Conservation (phyloP, 495 filamentous ascomycete genomes). For the Xylaria acuta region DNA sequence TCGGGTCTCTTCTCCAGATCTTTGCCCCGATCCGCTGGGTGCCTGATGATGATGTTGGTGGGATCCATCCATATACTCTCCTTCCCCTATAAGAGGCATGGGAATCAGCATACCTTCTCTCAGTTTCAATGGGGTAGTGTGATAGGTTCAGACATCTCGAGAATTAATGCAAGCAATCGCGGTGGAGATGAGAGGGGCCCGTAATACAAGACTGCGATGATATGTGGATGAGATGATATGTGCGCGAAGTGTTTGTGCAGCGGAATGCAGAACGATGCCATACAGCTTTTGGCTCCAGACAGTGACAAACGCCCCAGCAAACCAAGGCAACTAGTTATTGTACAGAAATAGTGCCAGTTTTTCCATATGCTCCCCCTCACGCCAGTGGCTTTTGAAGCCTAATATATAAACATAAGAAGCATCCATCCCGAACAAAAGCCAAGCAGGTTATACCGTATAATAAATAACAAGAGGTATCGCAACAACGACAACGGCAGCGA, state of each 20-base stretch:
- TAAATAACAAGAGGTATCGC: slow-evolving; percentile 55
- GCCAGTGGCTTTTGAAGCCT: slow-evolving; percentile 40
- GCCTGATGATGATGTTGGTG: slow-evolving; percentile 67
- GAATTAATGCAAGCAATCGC: slow-evolving; percentile 42
- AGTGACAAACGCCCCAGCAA: slow-evolving; percentile 39
- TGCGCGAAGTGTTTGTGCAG: slow-evolving; percentile 48
- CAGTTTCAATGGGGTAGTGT: slow-evolving; percentile 42
- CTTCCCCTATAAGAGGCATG: slow-evolving; percentile 51
- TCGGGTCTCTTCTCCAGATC: slow-evolving; percentile 64
- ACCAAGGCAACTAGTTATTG: slow-evolving; percentile 41
- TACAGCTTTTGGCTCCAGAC: slow-evolving; percentile 42
- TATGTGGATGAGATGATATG: slow-evolving; percentile 48
- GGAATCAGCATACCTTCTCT: slow-evolving; percentile 40
- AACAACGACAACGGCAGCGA: slow-evolving; percentile 34
- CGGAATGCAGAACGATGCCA: slow-evolving; percentile 43
- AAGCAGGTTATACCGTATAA: slow-evolving; percentile 40
- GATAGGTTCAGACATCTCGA: slow-evolving; percentile 39
- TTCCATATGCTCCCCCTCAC: slow-evolving; percentile 38
- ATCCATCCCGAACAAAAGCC: slow-evolving; percentile 39
- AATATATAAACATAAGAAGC: slow-evolving; percentile 44
- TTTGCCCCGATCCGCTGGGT: slow-evolving; percentile 45
- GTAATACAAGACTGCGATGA: slow-evolving; percentile 43
- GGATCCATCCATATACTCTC: slow-evolving; percentile 60
- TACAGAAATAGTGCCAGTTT: slow-evolving; percentile 45
- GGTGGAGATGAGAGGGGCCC: slow-evolving; percentile 36